phyloP scores from a whole-genome alignment of 2,329 filamentous ascomycete species.

The Penicillium paneum region DNA sequence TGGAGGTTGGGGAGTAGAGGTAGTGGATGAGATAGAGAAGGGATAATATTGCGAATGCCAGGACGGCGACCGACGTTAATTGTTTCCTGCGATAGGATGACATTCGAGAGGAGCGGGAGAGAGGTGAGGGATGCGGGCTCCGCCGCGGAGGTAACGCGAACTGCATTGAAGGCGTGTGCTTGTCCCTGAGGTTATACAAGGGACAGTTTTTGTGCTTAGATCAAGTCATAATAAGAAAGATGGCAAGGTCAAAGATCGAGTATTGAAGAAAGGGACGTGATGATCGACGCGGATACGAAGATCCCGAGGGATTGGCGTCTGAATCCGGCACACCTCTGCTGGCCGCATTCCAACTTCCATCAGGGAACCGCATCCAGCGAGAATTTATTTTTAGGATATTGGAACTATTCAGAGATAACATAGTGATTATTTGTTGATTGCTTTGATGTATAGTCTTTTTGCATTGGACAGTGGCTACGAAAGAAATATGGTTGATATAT shows the following conservation, averaged over 20 bases:
- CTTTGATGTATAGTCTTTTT: no score
- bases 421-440: no score
- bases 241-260: not conserved
- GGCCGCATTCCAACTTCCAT: conserved; percentile 16
- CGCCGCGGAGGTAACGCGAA: conserved; percentile 87
- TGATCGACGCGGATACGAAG: conserved; percentile 8
- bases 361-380: not conserved
- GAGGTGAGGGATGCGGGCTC: conserved; percentile 71
- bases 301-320: conserved; percentile 4
- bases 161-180: conserved; percentile 64
- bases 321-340: conserved; percentile 6
- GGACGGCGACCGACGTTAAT: conserved; percentile 57
- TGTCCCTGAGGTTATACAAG: conserved; percentile 21
- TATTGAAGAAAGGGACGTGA: not conserved
- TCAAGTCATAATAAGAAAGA: conserved; percentile 13
- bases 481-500: not conserved
- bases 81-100: conserved; percentile 57
- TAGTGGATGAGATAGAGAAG: conserved; percentile 60
- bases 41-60: conserved; percentile 54
- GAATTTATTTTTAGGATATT: not conserved
- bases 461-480: not conserved
- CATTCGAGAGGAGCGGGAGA: conserved; percentile 50
- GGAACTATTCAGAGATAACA: not conserved
- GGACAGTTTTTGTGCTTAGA: not conserved
- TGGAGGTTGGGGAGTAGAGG: conserved; percentile 32